Base-by-base conservation (phyloP, 805 yeast genomes). In the Huiozyma naganishii region DNA sequence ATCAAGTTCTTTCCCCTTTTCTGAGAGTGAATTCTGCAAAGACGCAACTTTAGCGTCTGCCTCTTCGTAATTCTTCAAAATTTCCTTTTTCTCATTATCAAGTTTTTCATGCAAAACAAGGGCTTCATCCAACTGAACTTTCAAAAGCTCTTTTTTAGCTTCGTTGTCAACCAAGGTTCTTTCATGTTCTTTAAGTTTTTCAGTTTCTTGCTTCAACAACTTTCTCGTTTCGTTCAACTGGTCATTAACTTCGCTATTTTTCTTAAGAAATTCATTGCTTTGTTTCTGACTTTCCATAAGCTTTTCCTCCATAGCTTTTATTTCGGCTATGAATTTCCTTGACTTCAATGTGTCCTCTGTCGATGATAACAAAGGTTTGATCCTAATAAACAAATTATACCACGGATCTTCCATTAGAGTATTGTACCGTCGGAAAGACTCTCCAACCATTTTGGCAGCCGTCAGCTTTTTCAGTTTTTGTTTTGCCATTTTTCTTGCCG, bases 321-420 rank as follows among this genome's bases (percentile, higher is more conserved):
- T 64, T 45, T 81, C 75, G 27, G 76, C 77, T 45, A 74, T 73
- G 46, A 79, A 66, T 44, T 72, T 75, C 45, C 75, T 76, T 4
- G 77, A 69, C 54, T 77, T 80, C 36, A 74, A 64, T 5, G 77
- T 73, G 45, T 78, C 80, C 23, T 76, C 73, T 6, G 80, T 73
- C 38, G 80, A 84, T 47, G 69, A 77, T 10, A 88, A 64, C 36
- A 88, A 59, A 1, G 97, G 97, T 52, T 83, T 85, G 52, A 90
- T 66, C 43, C 76, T 74, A 17, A 77, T 68, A 47, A 79, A 78
- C 38, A 92, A 67, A 41, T 72, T 75, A 63, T 84, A 83, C 98
- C 98, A 92, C 13, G 83, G 83, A 56, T 79, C 79, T 8, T 68
- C 58, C 39, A 67, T 62, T 9, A 79, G 57, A 9, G 67, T 63